Evolutionary conservation across 1,284 basidiomycete species (phyloP).

Genomic region (Xerocomus nothofagi): DNA sequence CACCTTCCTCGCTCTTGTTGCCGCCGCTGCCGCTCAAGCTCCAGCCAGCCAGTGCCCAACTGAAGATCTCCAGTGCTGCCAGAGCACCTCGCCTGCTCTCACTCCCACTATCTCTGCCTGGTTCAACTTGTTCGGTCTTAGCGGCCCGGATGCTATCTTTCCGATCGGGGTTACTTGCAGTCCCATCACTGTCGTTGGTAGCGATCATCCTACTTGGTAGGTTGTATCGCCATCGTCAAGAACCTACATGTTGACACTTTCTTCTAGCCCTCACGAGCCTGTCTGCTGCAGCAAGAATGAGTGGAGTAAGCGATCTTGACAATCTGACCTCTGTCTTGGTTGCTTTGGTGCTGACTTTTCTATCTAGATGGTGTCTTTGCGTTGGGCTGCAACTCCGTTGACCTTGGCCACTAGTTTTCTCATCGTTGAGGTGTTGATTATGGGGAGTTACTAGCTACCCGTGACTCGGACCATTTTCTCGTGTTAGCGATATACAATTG

Average conservation of each 20-base stretch:
- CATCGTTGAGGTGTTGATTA: no score
- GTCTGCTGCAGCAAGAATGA: constrained; percentile 6
- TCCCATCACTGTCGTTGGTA: background rate
- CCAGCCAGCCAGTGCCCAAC: background rate
- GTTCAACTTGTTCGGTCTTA: background rate
- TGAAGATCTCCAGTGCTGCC: background rate
- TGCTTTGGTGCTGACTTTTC: background rate
- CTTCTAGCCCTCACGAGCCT: background rate
- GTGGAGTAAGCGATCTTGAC: constrained; percentile 1
- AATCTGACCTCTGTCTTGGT: background rate
- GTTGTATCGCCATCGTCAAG: background rate
- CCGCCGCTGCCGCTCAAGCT: background rate
- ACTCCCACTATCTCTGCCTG: background rate
- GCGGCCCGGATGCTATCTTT: background rate
- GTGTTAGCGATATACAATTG: no score
- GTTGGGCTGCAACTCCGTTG: no score
- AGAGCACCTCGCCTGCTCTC: background rate
- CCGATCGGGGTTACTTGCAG: background rate
- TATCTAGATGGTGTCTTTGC: no score
- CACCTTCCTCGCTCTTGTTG: background rate
- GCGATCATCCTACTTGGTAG: background rate
- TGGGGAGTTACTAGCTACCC: no score
- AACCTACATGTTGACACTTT: background rate
- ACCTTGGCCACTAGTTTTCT: no score
- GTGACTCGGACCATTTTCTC: no score